Evolutionary conservation across 345 rosid genomes (phyloP), one percentile per base, ranked within the genome.

Genomic region (Carallia brachiata): DNA sequence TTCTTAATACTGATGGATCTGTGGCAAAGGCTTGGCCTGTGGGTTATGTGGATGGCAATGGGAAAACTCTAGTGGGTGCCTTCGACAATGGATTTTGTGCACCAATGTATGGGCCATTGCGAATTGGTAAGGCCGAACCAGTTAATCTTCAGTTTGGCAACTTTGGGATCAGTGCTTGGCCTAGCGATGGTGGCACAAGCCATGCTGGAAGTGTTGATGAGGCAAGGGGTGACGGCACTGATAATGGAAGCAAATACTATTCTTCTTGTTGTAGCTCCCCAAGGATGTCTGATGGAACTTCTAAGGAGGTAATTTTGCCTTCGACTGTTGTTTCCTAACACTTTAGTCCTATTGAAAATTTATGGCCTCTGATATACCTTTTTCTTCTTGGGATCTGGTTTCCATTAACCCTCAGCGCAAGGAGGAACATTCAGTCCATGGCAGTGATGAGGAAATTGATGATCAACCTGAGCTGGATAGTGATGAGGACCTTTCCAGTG

Each of bases 191-290:
- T 72, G 97, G 93, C 54, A 92, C 99, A 4, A 96, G 98, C 69
- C 84, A 79, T 55, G 89, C 98, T 10, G 92, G 94, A 64, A 96
- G 99, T 81, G 72, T 90, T n/a, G 99, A 95, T 58, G 99, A 88
- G 65, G 84, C 82, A 0, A 89, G 88, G 79, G 92, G 80, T 63
- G 98, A 92, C 54, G 56, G 86, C 68, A 91, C 85, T 69, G 99
- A 96, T 63, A 84, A 78, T 18, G 94, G 89, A 19, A 96, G 99
- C 75, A 84, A 82, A 80, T 82, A 90, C 69, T 83, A 79, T 71
- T 92, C 98, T 69, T 96, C 99, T 69, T 90, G 94, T 77, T 96
- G 99, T 75, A 96, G 99, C 83, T 96, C 99, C 0, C 99, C 99
- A 5, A 85, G 96, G 81, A 78, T 80, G 65, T 84, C 94, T 27